A percentile compares a stretch with the other conserved stretches of the same genome.
Evolutionary conservation across 371 early-diverging fungal genomes (phyloP).

Genomic region (Mortierella sp.): DNA sequence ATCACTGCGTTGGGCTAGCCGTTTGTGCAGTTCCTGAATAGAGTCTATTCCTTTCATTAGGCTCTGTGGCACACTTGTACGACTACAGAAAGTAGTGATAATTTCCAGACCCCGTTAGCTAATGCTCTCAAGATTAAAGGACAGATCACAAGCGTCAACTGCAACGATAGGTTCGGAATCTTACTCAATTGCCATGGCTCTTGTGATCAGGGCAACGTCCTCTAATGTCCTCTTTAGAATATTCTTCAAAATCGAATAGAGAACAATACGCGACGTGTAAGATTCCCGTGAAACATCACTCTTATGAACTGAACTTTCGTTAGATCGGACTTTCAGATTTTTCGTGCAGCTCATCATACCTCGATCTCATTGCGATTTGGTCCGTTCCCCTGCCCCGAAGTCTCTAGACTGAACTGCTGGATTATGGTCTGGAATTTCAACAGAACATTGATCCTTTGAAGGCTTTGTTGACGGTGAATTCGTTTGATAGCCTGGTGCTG

Average conservation of each 20-base stretch:
- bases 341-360: slow-evolving; percentile 11
- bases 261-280: too few species aligned
- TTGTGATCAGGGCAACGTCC: slow-evolving; percentile 7
- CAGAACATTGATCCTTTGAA: slow-evolving; percentile 3
- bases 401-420: background rate
- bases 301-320: background rate
- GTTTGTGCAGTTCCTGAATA: background rate
- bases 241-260: background rate
- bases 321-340: too few species aligned
- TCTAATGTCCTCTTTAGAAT: slow-evolving; percentile 1
- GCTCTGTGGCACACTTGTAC: background rate
- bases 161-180: background rate
- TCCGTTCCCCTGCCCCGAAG: background rate
- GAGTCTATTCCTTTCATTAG: background rate
- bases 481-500: slow-evolving; percentile 22
- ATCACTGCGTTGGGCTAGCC: background rate
- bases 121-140: too few species aligned
- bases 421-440: slow-evolving; percentile 19
- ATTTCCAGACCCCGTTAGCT: too few species aligned
- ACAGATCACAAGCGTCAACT: background rate
- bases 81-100: background rate
- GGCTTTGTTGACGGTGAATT: slow-evolving; percentile 25
- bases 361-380: slow-evolving; percentile 4
- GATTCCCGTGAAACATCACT: too few species aligned
- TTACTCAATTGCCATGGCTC: slow-evolving; percentile 17